phyloP scores from a whole-genome alignment of 495 filamentous ascomycete species.

The Daldinia childiae region DNA sequence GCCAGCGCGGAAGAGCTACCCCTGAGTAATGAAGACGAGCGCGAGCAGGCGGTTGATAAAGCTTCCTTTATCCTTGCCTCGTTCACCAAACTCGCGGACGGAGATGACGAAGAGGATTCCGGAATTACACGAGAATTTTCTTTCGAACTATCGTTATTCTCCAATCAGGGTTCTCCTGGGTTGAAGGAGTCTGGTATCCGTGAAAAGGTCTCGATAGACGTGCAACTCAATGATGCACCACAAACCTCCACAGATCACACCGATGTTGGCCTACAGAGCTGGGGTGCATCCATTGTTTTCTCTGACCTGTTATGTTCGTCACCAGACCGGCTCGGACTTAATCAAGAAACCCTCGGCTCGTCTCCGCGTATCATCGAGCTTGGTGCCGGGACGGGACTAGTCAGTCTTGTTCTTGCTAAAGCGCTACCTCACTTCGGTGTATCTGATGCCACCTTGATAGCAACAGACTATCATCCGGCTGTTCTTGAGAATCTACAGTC shows the following conservation, averaged over 20 bases:
- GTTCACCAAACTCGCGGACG: slow-evolving; percentile 23
- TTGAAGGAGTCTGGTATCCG: neutral
- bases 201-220: slow-evolving; percentile 37
- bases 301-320: slow-evolving; percentile 47
- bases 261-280: slow-evolving; percentile 54
- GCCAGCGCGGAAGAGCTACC: slow-evolving; percentile 44
- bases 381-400: slow-evolving; percentile 74
- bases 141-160: slow-evolving; percentile 29
- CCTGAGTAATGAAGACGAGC: slow-evolving; percentile 41
- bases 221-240: slow-evolving; percentile 42
- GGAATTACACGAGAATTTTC: slow-evolving; percentile 47
- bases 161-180: neutral
- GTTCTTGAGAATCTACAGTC: slow-evolving; percentile 49
- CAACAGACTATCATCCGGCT: slow-evolving; percentile 53
- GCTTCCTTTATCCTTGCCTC: slow-evolving; percentile 45
- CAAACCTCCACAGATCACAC: slow-evolving; percentile 46
- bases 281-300: slow-evolving; percentile 54
- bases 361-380: slow-evolving; percentile 67
- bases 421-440: slow-evolving; percentile 41
- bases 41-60: slow-evolving; percentile 43
- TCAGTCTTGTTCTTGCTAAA: slow-evolving; percentile 62
- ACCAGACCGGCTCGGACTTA: slow-evolving; percentile 43
- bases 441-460: slow-evolving; percentile 41
- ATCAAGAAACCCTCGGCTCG: slow-evolving; percentile 11
- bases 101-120: slow-evolving; percentile 42